Base-by-base conservation (phyloP, 2,329 filamentous ascomycete species). In the Penicillium nordicum region DNA sequence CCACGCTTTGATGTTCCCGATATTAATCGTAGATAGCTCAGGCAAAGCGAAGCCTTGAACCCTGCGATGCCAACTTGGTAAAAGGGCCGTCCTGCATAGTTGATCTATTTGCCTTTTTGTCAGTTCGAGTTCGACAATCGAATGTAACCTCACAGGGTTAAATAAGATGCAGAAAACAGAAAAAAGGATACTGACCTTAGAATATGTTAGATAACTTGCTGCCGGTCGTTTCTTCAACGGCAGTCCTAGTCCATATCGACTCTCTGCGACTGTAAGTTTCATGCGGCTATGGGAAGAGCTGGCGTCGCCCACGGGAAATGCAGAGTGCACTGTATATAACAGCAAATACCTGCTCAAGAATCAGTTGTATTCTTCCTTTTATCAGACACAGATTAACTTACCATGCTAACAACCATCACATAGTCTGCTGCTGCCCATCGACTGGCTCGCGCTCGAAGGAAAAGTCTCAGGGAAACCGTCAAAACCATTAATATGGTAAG, bases 21-120 rank as follows among this genome's bases (percentile, higher is more conserved):
- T 34, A 83, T 71, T 2, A 84, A 74, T 6, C 80, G 76, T 18
- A 83, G 67, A 59, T 82, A 83, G 59, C 78, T 81, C 62, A 83
- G 77, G 55, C 81, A 71, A 2, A 83, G 70, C 0, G 81, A 80
- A 29, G 82, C 77, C 63, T 84, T 84, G 75, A 84, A 84, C 55
- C 81, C 81, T 57, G 78, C 79, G 65, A 84, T 81, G 37, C 81
- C 81, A 8, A 82, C 48, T 58, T 83, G 80, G 57, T 84, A 84
- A 43, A 83, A 76, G 0, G 81, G 81, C 3, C 81, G 76, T 2
- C 80, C 81, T 5, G 78, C 78, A 59, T 76, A 83, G 65, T 84
- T 84, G 63, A 81, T 69, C 53, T 79, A 27, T 10, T 47, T 18
- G 8, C 0, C 5, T 34, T 25, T 37, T 52, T 18, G 21, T 40